Base-by-base conservation (phyloP, 2,329 filamentous ascomycete species). In the Aspergillus ustus region DNA sequence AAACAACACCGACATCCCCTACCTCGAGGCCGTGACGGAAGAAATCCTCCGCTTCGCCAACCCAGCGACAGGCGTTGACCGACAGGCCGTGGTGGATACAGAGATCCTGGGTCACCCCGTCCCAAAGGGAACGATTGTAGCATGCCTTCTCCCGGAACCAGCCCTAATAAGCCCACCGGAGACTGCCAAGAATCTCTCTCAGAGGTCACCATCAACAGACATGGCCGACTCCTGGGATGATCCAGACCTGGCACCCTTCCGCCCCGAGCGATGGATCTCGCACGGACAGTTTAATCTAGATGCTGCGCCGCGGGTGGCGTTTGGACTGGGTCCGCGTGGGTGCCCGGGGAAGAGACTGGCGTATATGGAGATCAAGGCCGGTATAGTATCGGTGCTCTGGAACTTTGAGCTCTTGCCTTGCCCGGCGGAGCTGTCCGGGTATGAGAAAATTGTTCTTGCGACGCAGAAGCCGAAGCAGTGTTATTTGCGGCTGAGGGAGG, bases 1-100 rank as follows among this genome's bases (percentile, higher is more conserved):
- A 8, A 7, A 9, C 6, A 22, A 25, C n/a, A 22, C 45, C 4
- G 61, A 67, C 3, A 63, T 78, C 22, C 77, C 75, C 2, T 82
- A 82, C 53, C 76, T 83, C 9, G 78, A 82, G 56, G 81, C 76
- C 0, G 63, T 68, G 2, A 69, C 79, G 9, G 79, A 82, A 61
- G 81, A 83, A 57, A 71, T 74, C 2, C 57, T 77, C 5, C 77
- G 81, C 20, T 22, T 9, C 60, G 59, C 15, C 75, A 75, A 13
- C 19, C 19, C 52, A 1, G 70, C 69, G 0, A 63, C 63, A 1
- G 67, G 55, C 5, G 50, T 70, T 1, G 60, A 70, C 0, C 77
- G 81, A 13, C 63, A 62, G 1, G 71, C 77, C 0, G 67, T 68
- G 1, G 63, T 67, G 17, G 80, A 82, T 62, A 78, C 79, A 0